These are phyloP conservation scores for Moricandia moricandioides DNA, from an alignment of 345 rosid genomes.

Conservation along the genomic window DNA sequence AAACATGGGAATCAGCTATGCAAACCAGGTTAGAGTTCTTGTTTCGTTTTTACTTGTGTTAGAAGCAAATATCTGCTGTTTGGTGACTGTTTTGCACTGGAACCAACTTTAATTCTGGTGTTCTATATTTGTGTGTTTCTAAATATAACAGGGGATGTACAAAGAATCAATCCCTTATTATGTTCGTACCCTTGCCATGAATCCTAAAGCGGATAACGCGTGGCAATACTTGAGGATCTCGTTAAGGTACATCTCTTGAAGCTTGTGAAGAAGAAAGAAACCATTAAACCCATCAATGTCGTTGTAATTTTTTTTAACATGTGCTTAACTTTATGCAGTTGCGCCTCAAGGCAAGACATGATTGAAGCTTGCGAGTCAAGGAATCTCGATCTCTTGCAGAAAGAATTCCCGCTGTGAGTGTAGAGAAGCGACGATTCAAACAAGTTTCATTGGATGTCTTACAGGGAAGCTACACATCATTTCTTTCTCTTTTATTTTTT, in stretches of 20 bases:
- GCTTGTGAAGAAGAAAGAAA: neutral
- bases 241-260: constrained; percentile 55
- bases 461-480: neutral
- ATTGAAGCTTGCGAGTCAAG: constrained; percentile 87
- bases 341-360: constrained; percentile 80
- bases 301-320: neutral
- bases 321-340: constrained; percentile 47
- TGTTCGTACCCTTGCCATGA: constrained; percentile 96
- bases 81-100: neutral
- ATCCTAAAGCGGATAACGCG: constrained; percentile 99
- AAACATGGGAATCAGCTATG: constrained; percentile 99
- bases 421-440: constrained; percentile 9
- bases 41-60: neutral
- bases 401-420: constrained; percentile 78
- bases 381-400: constrained; percentile 81
- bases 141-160: constrained; percentile 65
- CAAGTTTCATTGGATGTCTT: neutral
- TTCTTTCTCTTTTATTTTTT: no score
- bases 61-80: neutral
- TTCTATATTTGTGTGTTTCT: neutral
- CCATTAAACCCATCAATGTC: neutral
- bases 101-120: neutral
- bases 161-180: constrained; percentile 87
- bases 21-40: constrained; percentile 74
- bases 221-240: constrained; percentile 98